These are phyloP conservation scores for Penicillium angulare DNA, from an alignment of 495 filamentous ascomycete species.

Conservation along the genomic window DNA sequence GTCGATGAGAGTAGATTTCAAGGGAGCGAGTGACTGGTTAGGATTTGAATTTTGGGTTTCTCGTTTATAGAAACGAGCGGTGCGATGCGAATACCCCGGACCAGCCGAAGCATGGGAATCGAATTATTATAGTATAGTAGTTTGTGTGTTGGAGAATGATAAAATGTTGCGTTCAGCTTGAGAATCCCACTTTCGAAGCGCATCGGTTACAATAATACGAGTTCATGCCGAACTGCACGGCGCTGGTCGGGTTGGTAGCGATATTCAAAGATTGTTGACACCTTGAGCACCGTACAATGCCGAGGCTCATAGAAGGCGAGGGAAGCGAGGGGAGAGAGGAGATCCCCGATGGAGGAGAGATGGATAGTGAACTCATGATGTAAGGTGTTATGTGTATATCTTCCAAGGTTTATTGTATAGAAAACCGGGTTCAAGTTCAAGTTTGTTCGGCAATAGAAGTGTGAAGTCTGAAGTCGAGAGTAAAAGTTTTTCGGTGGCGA, in stretches of 20 bases:
- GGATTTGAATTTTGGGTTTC: no score
- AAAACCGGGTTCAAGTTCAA: no score
- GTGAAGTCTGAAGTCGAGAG: no score
- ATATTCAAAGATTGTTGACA: slow-evolving; percentile 51
- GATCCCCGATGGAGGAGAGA: slow-evolving; percentile 13
- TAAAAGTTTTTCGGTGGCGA: no score
- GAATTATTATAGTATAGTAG: no score
- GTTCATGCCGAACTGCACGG: slow-evolving; percentile 71
- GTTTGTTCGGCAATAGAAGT: no score
- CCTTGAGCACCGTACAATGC: slow-evolving; percentile 49
- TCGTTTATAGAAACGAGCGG: no score
- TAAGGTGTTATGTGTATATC: not conserved
- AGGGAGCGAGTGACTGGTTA: no score
- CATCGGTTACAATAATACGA: slow-evolving; percentile 78
- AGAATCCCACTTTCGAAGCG: slow-evolving; percentile 67
- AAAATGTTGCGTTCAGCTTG: slow-evolving; percentile 48
- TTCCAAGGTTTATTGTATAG: no score
- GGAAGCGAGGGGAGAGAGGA: slow-evolving; percentile 4
- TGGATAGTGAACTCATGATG: not conserved
- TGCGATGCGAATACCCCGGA: no score
- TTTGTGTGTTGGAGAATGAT: not conserved
- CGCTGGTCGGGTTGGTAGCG: slow-evolving; percentile 44
- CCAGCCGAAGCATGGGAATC: no score
- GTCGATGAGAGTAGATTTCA: no score
- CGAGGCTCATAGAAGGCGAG: slow-evolving; percentile 23